These are phyloP conservation scores for Gossypium schwendimanii DNA, from an alignment of 441 rosid species.

Conservation along the genomic window DNA sequence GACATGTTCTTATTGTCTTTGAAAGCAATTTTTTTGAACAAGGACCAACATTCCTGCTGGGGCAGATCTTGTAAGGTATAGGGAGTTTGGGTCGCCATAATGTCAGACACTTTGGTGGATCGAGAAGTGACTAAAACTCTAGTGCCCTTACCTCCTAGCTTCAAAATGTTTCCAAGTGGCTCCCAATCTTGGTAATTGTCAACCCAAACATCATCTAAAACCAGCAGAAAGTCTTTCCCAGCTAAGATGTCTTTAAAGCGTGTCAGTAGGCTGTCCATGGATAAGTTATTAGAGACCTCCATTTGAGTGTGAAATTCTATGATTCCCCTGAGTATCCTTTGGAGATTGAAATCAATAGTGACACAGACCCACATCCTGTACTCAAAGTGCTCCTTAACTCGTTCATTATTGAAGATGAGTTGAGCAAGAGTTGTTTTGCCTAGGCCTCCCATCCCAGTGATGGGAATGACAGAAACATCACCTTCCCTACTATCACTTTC, in stretches of 20 bases:
- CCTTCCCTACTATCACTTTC: not conserved
- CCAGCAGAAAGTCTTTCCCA: not conserved
- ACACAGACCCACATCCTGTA: slow-evolving; percentile 10
- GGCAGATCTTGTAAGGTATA: not conserved
- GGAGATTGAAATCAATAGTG: not conserved
- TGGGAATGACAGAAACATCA: not conserved
- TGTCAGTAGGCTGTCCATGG: not conserved
- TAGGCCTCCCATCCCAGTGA: slow-evolving; percentile 5
- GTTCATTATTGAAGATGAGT: not conserved
- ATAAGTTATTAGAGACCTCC: not conserved
- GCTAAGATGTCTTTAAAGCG: not conserved
- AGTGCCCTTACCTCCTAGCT: slow-evolving; percentile 5
- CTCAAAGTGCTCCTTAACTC: slow-evolving; percentile 2
- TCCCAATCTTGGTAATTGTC: not conserved
- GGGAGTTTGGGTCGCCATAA: slow-evolving; percentile 5
- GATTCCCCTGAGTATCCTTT: not conserved
- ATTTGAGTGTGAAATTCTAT: not conserved
- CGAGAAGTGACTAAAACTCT: slow-evolving; percentile 8
- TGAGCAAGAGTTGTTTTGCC: slow-evolving; percentile 8
- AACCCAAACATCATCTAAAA: slow-evolving; percentile 6
- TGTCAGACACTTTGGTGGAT: not conserved
- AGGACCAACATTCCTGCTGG: not conserved
- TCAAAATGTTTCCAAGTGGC: not conserved
- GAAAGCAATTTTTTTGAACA: slow-evolving; percentile 20
- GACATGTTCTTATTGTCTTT: not conserved